Base-by-base conservation (phyloP, 805 yeast genomes). In the Scheffersomyces coipomensis region DNA sequence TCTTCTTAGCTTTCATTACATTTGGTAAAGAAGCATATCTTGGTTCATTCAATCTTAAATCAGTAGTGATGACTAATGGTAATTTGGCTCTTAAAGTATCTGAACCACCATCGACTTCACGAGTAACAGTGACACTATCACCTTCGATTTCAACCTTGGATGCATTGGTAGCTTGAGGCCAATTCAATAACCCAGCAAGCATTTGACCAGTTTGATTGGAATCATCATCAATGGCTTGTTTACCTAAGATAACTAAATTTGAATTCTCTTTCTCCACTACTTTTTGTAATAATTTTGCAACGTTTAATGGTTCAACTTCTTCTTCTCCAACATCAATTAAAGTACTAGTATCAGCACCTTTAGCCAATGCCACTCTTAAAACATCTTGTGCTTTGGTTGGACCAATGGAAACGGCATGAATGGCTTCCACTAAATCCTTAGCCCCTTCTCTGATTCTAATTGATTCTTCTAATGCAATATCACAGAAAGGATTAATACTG, bases 91-190 rank as follows among this genome's bases (percentile, higher is more conserved):
- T 73, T 42, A 93, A 71, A 11, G 87, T 81, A 60, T 88, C 95
- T 36, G 85, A 81, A 55, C 99, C 99, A 38, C 97, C 97, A 60
- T 93, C 99, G 35, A 91, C 80, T 69, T 93, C 99, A 57, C 97
- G 78, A 33, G 91, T 85, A 19, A 93, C 95, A 23, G 77, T 75
- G 16, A 85, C 77, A 37, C 70, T 69, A 36, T 75, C 80, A 15
- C 73, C 76, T 29, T 69, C 63, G 16, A 88, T 60, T 31, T 75
- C 84, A 26, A 91, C 91, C 60, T 87, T 85, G 34, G 93, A 84
- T 5, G 97, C 97, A 57, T 88, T 87, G 24, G 97, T 91, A 24
- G 96, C 97, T 56, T 90, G 97, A 15, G 97, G 95, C 98, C 98
- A 91, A 55, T 82, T 79, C 63, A 91, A 75, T 44, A 91, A 68